phyloP scores from a whole-genome alignment of 805 yeast genomes.

The Candida quercuum region DNA sequence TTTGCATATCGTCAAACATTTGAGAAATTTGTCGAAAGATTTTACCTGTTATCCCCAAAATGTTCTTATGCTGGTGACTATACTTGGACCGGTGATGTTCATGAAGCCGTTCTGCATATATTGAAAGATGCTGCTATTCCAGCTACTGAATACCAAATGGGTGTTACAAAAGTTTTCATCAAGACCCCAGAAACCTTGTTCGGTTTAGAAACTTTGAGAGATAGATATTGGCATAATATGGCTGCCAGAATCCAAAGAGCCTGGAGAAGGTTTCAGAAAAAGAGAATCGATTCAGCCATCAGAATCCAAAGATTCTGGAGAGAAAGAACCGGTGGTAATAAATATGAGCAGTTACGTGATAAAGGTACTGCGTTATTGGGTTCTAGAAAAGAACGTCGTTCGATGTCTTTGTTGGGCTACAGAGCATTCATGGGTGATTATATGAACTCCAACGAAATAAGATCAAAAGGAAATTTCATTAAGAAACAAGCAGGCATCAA shows the following conservation, averaged over 20 bases:
- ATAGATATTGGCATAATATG: constrained; percentile 96
- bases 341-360: constrained; percentile 80
- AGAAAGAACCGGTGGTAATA: constrained; percentile 72
- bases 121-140: constrained; percentile 66
- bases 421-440: constrained; percentile 95
- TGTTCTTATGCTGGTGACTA: constrained; percentile 91
- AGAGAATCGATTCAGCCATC: constrained; percentile 83
- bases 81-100: constrained; percentile 57
- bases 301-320: constrained; percentile 80
- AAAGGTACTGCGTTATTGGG: constrained; percentile 67
- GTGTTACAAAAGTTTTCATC: constrained; percentile 87
- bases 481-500: constrained; percentile 62
- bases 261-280: constrained; percentile 77
- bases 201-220: constrained; percentile 94
- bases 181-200: constrained; percentile 96
- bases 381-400: constrained; percentile 82
- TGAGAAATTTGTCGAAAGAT: constrained; percentile 93
- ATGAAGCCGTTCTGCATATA: constrained; percentile 48
- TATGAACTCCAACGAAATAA: constrained; percentile 72
- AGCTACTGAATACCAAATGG: constrained; percentile 78
- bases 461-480: constrained; percentile 73
- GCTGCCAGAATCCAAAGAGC: constrained; percentile 97
- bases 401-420: constrained; percentile 80
- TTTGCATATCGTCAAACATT: constrained; percentile 96
- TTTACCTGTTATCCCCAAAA: constrained; percentile 77